phyloP scores from a whole-genome alignment of 2,329 filamentous ascomycete genomes.

The Cordyceps pruinosa region DNA sequence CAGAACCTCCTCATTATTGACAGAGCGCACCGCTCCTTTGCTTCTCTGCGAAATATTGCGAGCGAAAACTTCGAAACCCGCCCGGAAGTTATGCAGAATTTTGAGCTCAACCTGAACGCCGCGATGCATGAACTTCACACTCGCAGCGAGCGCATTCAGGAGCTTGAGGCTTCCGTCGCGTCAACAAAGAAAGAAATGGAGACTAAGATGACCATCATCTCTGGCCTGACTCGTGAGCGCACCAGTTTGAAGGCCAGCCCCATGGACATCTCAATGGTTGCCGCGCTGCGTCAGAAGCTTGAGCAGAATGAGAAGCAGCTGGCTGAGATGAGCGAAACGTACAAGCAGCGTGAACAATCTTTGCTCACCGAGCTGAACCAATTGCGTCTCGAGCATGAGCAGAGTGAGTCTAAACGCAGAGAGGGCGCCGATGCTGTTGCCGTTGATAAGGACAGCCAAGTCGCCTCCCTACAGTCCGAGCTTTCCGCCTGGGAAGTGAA shows the following conservation, averaged over 20 bases:
- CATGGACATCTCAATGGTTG: conserved; percentile 86
- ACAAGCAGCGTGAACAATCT: conserved; percentile 68
- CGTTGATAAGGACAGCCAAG: conserved; percentile 31
- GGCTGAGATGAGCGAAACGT: conserved; percentile 61
- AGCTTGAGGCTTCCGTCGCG: conserved; percentile 77
- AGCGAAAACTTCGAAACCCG: conserved; percentile 75
- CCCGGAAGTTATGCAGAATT: conserved; percentile 82
- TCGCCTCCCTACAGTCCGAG: conserved; percentile 63
- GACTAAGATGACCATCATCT: conserved; percentile 90
- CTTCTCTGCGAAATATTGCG: conserved; percentile 81
- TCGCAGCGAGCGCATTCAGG: conserved; percentile 82
- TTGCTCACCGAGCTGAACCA: conserved; percentile 63
- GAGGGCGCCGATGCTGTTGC: conserved; percentile 22
- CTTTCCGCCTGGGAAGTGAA: conserved; percentile 68
- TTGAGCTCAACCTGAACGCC: conserved; percentile 83
- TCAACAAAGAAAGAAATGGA: conserved; percentile 94
- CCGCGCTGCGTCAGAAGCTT: conserved; percentile 79
- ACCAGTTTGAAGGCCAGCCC: conserved; percentile 79
- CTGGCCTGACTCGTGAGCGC: conserved; percentile 84
- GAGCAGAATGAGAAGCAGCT: conserved; percentile 81
- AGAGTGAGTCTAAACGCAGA: conserved; percentile 18
- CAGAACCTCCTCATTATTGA: conserved; percentile 84
- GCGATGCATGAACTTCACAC: conserved; percentile 88
- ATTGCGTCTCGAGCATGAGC: conserved; percentile 51
- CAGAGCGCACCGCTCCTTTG: conserved; percentile 84